A percentile compares a stretch with the other conserved stretches of the same genome.
These are phyloP conservation scores for Massarina eburnea DNA, from an alignment of 2,329 filamentous ascomycete genomes.

Conservation along the genomic window DNA sequence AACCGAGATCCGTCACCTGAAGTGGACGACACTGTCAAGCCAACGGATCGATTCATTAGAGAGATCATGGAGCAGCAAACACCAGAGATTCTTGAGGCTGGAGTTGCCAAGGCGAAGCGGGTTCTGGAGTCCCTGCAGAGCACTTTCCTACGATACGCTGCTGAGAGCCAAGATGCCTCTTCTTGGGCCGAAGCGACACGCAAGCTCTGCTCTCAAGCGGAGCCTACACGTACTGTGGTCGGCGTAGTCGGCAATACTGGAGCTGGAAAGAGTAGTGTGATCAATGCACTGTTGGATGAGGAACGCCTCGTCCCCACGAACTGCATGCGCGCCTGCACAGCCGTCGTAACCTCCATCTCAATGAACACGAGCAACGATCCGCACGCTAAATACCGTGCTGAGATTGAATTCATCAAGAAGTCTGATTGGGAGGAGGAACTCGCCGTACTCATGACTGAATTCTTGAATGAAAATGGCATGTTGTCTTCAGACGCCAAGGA, in stretches of 20 bases:
- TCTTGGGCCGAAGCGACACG: constrained; percentile 48
- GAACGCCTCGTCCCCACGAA: constrained; percentile 59
- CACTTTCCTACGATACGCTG: constrained; percentile 27
- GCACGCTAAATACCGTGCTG: constrained; percentile 51
- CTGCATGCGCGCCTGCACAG: constrained; percentile 64
- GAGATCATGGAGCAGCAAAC: constrained; percentile 34
- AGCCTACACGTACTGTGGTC: constrained; percentile 51
- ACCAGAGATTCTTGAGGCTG: constrained; percentile 43
- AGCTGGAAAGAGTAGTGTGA: constrained; percentile 63
- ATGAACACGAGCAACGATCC: constrained; percentile 54
- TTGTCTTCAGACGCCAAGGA: constrained; percentile 42
- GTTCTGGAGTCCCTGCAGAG: constrained; percentile 39
- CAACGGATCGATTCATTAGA: constrained; percentile 26
- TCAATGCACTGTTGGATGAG: constrained; percentile 65
- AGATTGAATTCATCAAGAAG: constrained; percentile 59
- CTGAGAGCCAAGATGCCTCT: constrained; percentile 31
- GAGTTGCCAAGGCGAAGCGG: constrained; percentile 41
- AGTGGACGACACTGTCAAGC: constrained; percentile 1
- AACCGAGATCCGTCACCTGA: constrained; percentile 14
- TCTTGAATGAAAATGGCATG: constrained; percentile 46
- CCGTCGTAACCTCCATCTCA: constrained; percentile 61
- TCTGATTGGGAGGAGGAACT: constrained; percentile 59
- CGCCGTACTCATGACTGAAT: constrained; percentile 51
- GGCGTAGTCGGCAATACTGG: constrained; percentile 65
- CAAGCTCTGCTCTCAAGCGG: constrained; percentile 43